Evolutionary conservation across 495 filamentous ascomycete species (phyloP).

Genomic region (Annulohypoxylon maeteangense): DNA sequence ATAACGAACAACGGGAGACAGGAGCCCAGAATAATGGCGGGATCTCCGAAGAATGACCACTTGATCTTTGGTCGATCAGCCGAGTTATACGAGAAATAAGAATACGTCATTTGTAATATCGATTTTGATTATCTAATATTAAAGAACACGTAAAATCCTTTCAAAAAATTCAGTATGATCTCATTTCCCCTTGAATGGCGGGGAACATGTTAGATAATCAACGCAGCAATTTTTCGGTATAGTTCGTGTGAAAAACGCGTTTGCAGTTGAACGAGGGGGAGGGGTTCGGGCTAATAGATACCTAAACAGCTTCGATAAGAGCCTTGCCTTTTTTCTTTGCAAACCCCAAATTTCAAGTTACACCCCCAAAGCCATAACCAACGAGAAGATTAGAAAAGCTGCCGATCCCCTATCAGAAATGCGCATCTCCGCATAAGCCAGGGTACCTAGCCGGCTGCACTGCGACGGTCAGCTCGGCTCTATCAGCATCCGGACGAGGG

Average conservation of each 20-base stretch:
- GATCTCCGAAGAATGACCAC: too few relatives aligned
- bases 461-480: slow-evolving; percentile 20
- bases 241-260: not conserved
- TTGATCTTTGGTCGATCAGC: not conserved
- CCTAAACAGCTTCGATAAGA: not conserved
- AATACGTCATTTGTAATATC: not conserved
- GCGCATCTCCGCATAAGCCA: not conserved
- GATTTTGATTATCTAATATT: not conserved
- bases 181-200: not conserved
- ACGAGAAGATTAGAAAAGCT: slow-evolving; percentile 9
- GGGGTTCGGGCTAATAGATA: not conserved
- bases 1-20: not conserved
- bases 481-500: slow-evolving; percentile 2
- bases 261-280: not conserved
- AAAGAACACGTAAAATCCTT: not conserved
- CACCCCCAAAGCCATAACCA: not conserved
- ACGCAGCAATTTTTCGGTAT: not conserved
- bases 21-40: too few relatives aligned
- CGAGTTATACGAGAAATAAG: too few relatives aligned
- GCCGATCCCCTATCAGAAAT: slow-evolving; percentile 13
- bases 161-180: not conserved
- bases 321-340: not conserved
- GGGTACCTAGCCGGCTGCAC: not conserved
- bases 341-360: slow-evolving; percentile 1
- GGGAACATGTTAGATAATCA: not conserved